These are phyloP conservation scores for Wickerhamomyces sp. DNA, from an alignment of 1,139 yeast species.

Conservation along the genomic window DNA sequence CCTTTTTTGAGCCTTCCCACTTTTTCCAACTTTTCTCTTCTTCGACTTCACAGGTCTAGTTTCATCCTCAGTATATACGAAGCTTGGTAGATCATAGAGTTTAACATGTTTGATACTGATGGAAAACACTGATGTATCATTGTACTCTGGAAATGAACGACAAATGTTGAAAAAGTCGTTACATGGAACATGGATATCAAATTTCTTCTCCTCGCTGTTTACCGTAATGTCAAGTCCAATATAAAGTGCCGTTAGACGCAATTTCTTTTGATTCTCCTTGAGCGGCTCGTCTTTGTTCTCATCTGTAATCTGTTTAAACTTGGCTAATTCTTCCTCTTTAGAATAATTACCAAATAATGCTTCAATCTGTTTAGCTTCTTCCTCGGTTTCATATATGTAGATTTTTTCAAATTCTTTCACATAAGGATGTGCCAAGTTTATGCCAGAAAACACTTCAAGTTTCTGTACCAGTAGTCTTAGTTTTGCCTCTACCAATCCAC, in stretches of 20 bases:
- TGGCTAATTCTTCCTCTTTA: constrained; percentile 36
- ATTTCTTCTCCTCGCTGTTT: constrained; percentile 48
- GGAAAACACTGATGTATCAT: constrained; percentile 47
- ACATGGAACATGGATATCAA: constrained; percentile 90
- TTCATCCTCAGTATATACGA: constrained; percentile 80
- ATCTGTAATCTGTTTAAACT: constrained; percentile 29
- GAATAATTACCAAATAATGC: constrained; percentile 46
- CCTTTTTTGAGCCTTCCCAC: constrained; percentile 25
- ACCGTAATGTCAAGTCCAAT: constrained; percentile 65
- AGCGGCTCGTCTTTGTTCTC: constrained; percentile 30
- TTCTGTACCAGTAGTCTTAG: constrained; percentile 76
- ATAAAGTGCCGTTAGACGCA: constrained; percentile 71
- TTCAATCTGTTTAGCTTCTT: constrained; percentile 49
- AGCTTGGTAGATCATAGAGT: constrained; percentile 74
- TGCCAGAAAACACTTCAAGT: constrained; percentile 69
- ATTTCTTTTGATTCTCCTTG: constrained; percentile 30
- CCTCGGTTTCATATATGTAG: constrained; percentile 48
- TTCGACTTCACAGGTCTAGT: constrained; percentile 59
- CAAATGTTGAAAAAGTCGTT: constrained; percentile 81
- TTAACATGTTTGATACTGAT: constrained; percentile 74
- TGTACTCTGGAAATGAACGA: constrained; percentile 68
- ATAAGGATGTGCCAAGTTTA: constrained; percentile 85
- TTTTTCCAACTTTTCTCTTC: constrained; percentile 39
- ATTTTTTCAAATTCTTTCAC: constrained; percentile 67
- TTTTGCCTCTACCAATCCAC: constrained; percentile 89